Percentiles rank a stretch among this genome's conserved stretches.
Evolutionary conservation across 768 basidiomycete genomes (phyloP).

Genomic region (Lactarius deliciosus): DNA sequence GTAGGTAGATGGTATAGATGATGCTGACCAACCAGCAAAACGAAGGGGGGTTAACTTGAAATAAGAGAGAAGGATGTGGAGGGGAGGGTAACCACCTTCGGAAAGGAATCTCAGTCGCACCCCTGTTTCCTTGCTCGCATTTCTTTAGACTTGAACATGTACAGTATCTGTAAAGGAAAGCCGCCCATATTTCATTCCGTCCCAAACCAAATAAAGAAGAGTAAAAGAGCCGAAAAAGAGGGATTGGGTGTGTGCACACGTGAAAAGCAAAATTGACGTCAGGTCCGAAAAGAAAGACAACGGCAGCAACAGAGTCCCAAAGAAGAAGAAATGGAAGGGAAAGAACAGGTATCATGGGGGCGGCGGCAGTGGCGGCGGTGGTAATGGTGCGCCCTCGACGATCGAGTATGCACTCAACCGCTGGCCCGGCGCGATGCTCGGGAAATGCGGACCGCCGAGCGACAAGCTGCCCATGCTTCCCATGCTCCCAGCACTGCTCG

Average conservation of each 20-base stretch:
- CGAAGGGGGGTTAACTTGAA: too few relatives aligned
- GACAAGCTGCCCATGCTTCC: constrained; percentile 13
- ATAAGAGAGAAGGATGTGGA: too few relatives aligned
- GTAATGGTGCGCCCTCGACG: not conserved
- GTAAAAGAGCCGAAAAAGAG: not conserved
- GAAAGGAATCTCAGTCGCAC: too few relatives aligned
- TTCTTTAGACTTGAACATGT: not conserved
- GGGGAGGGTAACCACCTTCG: too few relatives aligned
- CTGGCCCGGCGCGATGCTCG: constrained; percentile 17
- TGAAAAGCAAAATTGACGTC: not conserved
- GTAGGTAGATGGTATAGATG: too few relatives aligned
- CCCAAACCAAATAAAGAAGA: not conserved
- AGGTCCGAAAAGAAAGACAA: not conserved
- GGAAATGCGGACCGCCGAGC: constrained; percentile 17
- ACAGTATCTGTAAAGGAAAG: not conserved
- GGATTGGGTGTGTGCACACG: not conserved
- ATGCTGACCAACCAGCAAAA: too few relatives aligned
- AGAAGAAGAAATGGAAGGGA: not conserved
- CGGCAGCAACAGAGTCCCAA: not conserved
- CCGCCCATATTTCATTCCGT: not conserved
- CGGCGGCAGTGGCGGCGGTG: not conserved
- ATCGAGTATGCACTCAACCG: constrained; percentile 9
- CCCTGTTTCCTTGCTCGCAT: too few relatives aligned
- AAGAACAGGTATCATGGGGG: not conserved
- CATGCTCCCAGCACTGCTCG: constrained; percentile 6